Conservation (phyloP, 768 basidiomycete species). For the Boletus sp. region DNA sequence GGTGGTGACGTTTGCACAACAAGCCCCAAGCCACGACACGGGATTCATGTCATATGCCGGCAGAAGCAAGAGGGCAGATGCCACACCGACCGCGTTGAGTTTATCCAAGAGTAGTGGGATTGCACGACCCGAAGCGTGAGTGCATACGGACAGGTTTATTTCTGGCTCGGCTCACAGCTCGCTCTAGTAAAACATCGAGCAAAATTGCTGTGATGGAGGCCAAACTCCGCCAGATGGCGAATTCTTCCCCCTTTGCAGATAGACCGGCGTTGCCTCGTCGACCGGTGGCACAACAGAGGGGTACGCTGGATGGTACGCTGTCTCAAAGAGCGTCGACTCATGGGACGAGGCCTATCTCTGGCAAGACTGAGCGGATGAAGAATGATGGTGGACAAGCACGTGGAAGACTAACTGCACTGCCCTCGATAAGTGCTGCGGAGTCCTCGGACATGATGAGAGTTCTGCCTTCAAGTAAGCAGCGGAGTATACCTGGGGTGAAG, state of each 20-base stretch:
- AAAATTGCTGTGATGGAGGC: slow-evolving; percentile 98
- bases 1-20: slow-evolving; percentile 88
- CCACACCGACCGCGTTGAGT: slow-evolving; percentile 82
- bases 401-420: background rate
- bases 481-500: slow-evolving; percentile 34
- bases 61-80: slow-evolving; percentile 50
- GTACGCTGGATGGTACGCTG: background rate
- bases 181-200: slow-evolving; percentile 59
- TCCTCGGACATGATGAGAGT: slow-evolving; percentile 15
- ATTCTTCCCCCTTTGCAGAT: slow-evolving; percentile 21
- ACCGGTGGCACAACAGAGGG: slow-evolving; percentile 8
- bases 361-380: background rate
- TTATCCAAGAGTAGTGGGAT: slow-evolving; percentile 72
- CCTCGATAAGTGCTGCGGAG: slow-evolving; percentile 7
- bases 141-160: slow-evolving; percentile 5
- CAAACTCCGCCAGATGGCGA: slow-evolving; percentile 80
- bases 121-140: slow-evolving; percentile 49
- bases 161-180: slow-evolving; percentile 7
- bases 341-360: background rate
- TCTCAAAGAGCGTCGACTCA: background rate
- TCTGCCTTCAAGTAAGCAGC: slow-evolving; percentile 21
- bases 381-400: background rate
- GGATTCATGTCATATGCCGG: slow-evolving; percentile 32
- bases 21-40: slow-evolving; percentile 53
- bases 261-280: slow-evolving; percentile 23